Percentiles rank a stretch among this genome's conserved stretches.
Conservation (phyloP, 352 stramenopile species). For the Globisporangium heterothallicum region DNA sequence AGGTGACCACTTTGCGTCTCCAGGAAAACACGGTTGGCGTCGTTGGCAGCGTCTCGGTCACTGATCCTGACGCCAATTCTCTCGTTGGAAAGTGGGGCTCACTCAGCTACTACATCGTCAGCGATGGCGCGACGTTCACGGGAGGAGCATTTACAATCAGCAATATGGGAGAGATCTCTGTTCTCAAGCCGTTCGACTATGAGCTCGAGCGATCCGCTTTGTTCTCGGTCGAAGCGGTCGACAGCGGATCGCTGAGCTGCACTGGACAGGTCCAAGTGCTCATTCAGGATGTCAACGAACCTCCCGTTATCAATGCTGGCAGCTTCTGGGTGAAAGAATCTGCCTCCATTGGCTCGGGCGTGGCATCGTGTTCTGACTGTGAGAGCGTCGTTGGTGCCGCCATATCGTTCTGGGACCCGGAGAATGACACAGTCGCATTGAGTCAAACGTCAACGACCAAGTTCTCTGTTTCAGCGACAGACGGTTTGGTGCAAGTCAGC, state of each 20-base stretch:
- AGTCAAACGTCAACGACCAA: slow-evolving; percentile 19
- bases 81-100: slow-evolving; percentile 1
- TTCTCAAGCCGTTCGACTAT: slow-evolving; percentile 1
- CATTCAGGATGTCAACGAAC: slow-evolving; percentile 29
- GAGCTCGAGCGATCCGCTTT: neutral
- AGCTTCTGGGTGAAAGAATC: slow-evolving; percentile 44
- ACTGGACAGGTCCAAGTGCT: neutral
- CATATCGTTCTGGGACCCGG: slow-evolving; percentile 45
- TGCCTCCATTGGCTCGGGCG: slow-evolving; percentile 5
- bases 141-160: slow-evolving; percentile 1
- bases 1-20: neutral
- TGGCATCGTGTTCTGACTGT: slow-evolving; percentile 13
- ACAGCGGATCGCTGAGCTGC: slow-evolving; percentile 1
- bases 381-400: slow-evolving; percentile 12
- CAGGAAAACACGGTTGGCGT: neutral
- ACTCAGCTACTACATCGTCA: slow-evolving; percentile 4
- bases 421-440: slow-evolving; percentile 44
- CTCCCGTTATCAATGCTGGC: slow-evolving; percentile 21
- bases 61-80: neutral
- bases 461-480: slow-evolving; percentile 22
- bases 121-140: neutral
- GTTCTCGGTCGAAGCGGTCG: neutral
- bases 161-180: neutral
- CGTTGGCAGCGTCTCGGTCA: neutral
- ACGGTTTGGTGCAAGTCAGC: neutral